Conservation (phyloP, 2,329 filamentous ascomycete genomes). For the Parascedosporium putredinis region DNA sequence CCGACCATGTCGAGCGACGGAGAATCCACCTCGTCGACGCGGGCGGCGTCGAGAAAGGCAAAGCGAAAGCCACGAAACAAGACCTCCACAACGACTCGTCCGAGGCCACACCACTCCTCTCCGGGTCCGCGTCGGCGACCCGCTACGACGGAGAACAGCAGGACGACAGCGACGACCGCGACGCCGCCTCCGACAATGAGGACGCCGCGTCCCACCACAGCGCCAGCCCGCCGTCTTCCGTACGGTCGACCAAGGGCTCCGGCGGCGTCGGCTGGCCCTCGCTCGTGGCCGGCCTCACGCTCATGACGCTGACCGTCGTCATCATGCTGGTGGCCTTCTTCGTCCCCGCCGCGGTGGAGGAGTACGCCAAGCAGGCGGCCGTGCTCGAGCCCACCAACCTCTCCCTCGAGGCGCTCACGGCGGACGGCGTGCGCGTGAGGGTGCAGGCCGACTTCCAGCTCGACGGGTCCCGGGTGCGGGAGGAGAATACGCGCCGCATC, state of each 20-base stretch:
- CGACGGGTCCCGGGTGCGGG: conserved; percentile 65
- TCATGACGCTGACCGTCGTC: conserved; percentile 51
- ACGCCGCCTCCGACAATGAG: too few species aligned
- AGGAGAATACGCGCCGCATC: conserved; percentile 60
- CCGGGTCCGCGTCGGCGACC: conserved; percentile 23
- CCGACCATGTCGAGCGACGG: conserved; percentile 2
- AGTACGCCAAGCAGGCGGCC: conserved; percentile 76
- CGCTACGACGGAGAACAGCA: conserved; percentile 28
- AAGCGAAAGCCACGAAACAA: conserved; percentile 1
- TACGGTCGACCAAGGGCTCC: conserved; percentile 25
- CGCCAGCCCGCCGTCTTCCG: conserved; percentile 14
- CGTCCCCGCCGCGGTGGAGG: conserved; percentile 66
- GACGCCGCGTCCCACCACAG: conserved; percentile 20
- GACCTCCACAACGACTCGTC: conserved; percentile 11
- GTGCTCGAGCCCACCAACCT: conserved; percentile 75
- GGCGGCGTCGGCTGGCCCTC: conserved; percentile 61
- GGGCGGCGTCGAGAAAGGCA: conserved; percentile 7
- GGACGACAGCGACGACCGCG: conserved; percentile 18
- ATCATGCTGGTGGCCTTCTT: conserved; percentile 76
- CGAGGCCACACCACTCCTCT: conserved; percentile 45
- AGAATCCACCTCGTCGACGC: not conserved
- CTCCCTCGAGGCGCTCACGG: conserved; percentile 75
- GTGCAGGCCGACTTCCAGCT: conserved; percentile 75
- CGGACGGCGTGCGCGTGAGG: conserved; percentile 65
- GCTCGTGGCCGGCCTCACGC: conserved; percentile 56